These are phyloP conservation scores for Orbilia javanica DNA, from an alignment of 2,329 filamentous ascomycete species.

Conservation along the genomic window DNA sequence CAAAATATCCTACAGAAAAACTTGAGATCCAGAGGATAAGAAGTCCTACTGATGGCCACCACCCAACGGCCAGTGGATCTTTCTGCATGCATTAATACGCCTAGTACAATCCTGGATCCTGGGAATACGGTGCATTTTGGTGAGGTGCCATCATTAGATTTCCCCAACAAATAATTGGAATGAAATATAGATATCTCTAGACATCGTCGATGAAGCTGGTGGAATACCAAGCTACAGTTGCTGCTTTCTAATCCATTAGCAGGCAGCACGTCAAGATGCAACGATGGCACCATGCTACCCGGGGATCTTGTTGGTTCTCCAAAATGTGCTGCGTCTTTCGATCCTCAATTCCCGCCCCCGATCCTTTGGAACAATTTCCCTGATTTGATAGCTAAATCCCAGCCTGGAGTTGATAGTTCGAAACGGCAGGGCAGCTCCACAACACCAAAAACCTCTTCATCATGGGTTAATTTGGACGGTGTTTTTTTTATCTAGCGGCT, in stretches of 20 bases:
- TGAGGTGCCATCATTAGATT: constrained; percentile 44
- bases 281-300: constrained; percentile 56
- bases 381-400: constrained; percentile 24
- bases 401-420: constrained; percentile 30
- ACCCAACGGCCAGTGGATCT: constrained; percentile 36
- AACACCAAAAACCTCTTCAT: constrained; percentile 42
- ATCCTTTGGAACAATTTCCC: constrained; percentile 28
- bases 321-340: constrained; percentile 18
- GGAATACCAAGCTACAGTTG: not conserved
- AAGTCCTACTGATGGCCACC: constrained; percentile 8
- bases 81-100: constrained; percentile 40
- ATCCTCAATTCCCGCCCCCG: constrained; percentile 7
- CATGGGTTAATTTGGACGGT: constrained; percentile 25
- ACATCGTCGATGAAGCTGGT: constrained; percentile 23
- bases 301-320: constrained; percentile 44
- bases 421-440: constrained; percentile 56
- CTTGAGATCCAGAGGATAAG: constrained; percentile 34
- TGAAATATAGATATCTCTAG: constrained; percentile 28
- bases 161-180: constrained; percentile 56
- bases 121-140: constrained; percentile 48
- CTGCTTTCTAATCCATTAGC: constrained; percentile 20
- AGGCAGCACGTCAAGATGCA: constrained; percentile 40
- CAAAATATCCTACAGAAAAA: constrained; percentile 7
- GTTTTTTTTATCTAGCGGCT: constrained; percentile 39
- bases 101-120: constrained; percentile 40